phyloP scores from a whole-genome alignment of 768 basidiomycete species.

The Suillus sp. region DNA sequence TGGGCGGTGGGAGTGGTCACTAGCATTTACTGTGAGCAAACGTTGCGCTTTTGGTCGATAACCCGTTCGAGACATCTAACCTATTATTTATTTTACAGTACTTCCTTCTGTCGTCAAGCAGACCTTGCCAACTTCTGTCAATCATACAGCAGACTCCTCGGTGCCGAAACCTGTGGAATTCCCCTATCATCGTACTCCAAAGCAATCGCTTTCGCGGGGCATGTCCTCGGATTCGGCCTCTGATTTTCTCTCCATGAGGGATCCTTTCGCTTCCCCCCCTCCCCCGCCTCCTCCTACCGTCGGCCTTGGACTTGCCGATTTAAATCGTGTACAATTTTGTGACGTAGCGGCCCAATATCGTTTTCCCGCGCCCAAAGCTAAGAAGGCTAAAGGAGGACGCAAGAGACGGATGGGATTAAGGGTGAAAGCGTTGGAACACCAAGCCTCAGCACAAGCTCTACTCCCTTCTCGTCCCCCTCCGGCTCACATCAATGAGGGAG shows the following conservation, averaged over 20 bases:
- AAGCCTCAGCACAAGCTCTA: slow-evolving; percentile 30
- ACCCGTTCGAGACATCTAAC: not conserved
- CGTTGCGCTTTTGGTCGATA: too few species aligned
- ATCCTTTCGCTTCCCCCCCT: slow-evolving; percentile 34
- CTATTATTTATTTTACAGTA: slow-evolving; percentile 1
- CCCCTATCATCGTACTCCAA: slow-evolving; percentile 14
- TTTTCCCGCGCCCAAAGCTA: slow-evolving; percentile 35
- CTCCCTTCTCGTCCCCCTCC: slow-evolving; percentile 23
- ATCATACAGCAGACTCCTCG: not conserved
- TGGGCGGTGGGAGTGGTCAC: slow-evolving; percentile 27
- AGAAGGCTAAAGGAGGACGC: slow-evolving; percentile 24
- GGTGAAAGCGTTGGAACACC: slow-evolving; percentile 25
- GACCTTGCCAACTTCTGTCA: not conserved
- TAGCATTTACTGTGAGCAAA: slow-evolving; percentile 27
- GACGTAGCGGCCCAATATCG: slow-evolving; percentile 34
- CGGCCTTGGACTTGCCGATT: slow-evolving; percentile 29
- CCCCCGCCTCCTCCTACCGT: slow-evolving; percentile 32
- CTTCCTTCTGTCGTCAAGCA: not conserved
- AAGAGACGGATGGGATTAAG: slow-evolving; percentile 21
- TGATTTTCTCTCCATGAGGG: slow-evolving; percentile 37
- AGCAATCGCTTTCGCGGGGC: slow-evolving; percentile 24
- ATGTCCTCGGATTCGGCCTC: slow-evolving; percentile 29
- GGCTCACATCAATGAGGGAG: slow-evolving; percentile 15
- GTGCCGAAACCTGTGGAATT: not conserved
- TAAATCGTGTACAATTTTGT: slow-evolving; percentile 27